These are phyloP conservation scores for Ophiostoma montium DNA, from an alignment of 2,329 filamentous ascomycete genomes.

Conservation along the genomic window DNA sequence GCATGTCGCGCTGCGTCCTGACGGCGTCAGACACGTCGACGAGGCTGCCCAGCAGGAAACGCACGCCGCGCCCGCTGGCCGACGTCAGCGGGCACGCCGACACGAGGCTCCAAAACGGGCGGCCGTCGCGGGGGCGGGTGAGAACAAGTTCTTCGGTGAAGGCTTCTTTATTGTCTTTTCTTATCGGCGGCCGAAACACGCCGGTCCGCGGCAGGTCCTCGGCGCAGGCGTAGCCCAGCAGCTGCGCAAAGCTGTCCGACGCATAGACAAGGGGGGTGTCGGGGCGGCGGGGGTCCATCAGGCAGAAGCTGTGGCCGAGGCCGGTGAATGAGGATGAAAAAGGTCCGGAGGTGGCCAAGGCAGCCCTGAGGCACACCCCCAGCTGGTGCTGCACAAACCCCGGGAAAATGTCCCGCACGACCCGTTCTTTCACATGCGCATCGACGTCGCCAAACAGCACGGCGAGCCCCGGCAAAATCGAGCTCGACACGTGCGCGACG, in stretches of 20 bases:
- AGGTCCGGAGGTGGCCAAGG: constrained; percentile 27
- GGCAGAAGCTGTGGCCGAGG: constrained; percentile 42
- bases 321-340: constrained; percentile 22
- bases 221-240: constrained; percentile 31
- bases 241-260: constrained; percentile 34
- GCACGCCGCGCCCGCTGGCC: constrained; percentile 28
- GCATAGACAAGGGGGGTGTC: constrained; percentile 38
- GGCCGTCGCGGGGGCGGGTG: constrained; percentile 28
- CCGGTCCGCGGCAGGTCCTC: constrained; percentile 35
- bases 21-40: constrained; percentile 43
- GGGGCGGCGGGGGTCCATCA: constrained; percentile 35
- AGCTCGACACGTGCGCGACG: constrained; percentile 29
- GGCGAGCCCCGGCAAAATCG: constrained; percentile 31
- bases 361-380: constrained; percentile 27
- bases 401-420: constrained; percentile 32
- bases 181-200: constrained; percentile 30
- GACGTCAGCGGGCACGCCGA: constrained; percentile 39
- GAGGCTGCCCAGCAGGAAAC: constrained; percentile 41
- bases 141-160: constrained; percentile 27
- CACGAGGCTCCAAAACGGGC: constrained; percentile 42
- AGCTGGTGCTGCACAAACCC: constrained; percentile 36
- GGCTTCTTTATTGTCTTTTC: constrained; percentile 26
- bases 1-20: constrained; percentile 33
- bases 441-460: constrained; percentile 26
- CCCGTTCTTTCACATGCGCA: constrained; percentile 25